Evolutionary conservation across 1,139 yeast species (phyloP), one percentile per base, ranked within the genome.

Genomic region (Pichia sp.): DNA sequence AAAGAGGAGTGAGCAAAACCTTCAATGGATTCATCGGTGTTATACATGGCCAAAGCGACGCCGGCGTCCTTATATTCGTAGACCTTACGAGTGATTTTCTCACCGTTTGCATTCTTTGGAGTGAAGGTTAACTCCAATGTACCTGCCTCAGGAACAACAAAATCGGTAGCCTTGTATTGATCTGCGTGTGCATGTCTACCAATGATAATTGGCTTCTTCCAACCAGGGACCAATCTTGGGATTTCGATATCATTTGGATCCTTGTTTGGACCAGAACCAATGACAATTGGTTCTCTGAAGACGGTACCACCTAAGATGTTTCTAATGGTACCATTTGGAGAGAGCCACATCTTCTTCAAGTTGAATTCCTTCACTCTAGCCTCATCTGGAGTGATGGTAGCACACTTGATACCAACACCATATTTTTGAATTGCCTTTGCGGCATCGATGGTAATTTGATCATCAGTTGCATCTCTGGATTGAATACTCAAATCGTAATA

Each of bases 171-270:
- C 66, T 83, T 84, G 67, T 88, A 88, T 66, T 88, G 97, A 62
- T 88, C 97, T 47, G 96, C 97, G 56, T 78, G 87, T 25, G 96
- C 96, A 53, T 88, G 97, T 69, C 97, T 83, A 45, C 97, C 97
- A 56, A 88, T 88, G 51, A 87, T 81, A 56, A 88, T 88, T 47
- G 96, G 96, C 62, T 86, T 71, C 56, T 86, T 86, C 97, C 97
- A 88, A 41, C 84, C 79, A 29, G 95, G 94, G 16, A 88, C 85
- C 45, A 88, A 68, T 50, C 96, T 72, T 41, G 97, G 97, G 47
- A 88, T 81, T 36, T 52, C 55, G 15, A 52, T 57, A 76, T 74
- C 45, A 81, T 50, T 51, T 5, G 50, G 39, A 16, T 37, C 37
- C 31, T 49, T 49, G 17, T 39, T 28, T 12, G 45, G 42, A 15